phyloP scores from a whole-genome alignment of 306 rosid genomes.

The Fragaria nilgerrensis region DNA sequence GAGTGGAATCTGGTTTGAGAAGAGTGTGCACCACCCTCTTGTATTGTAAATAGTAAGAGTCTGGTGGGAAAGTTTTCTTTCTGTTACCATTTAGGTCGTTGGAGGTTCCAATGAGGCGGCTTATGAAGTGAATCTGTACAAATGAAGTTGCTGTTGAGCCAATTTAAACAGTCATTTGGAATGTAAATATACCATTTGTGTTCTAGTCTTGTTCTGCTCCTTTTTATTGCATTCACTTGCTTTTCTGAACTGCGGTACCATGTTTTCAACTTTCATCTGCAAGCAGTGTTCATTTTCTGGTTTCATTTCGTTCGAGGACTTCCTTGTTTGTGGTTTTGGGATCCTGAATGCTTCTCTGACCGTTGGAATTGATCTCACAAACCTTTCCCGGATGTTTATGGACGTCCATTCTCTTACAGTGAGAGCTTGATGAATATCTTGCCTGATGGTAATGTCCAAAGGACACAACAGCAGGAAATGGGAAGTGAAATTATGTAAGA shows the following conservation, averaged over 20 bases:
- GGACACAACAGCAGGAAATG: background rate
- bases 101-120: conserved; percentile 34
- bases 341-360: background rate
- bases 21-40: conserved; percentile 31
- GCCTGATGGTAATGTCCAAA: too few species aligned
- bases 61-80: conserved; percentile 23
- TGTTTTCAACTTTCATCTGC: background rate
- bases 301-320: background rate
- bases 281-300: background rate
- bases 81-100: conserved; percentile 28
- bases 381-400: background rate
- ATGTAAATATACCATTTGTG: conserved; percentile 9
- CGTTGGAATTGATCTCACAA: background rate
- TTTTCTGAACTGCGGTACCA: background rate
- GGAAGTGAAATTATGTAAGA: background rate
- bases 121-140: conserved; percentile 46
- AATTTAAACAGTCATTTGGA: background rate
- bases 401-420: background rate
- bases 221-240: background rate
- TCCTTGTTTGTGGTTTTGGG: background rate
- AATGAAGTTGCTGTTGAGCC: conserved; percentile 39
- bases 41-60: conserved; percentile 36
- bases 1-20: conserved; percentile 35
- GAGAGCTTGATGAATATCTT: background rate
- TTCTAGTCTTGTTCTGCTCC: background rate